Base-by-base conservation (phyloP, 495 filamentous ascomycete species). In the Rostrohypoxylon terebratum region DNA sequence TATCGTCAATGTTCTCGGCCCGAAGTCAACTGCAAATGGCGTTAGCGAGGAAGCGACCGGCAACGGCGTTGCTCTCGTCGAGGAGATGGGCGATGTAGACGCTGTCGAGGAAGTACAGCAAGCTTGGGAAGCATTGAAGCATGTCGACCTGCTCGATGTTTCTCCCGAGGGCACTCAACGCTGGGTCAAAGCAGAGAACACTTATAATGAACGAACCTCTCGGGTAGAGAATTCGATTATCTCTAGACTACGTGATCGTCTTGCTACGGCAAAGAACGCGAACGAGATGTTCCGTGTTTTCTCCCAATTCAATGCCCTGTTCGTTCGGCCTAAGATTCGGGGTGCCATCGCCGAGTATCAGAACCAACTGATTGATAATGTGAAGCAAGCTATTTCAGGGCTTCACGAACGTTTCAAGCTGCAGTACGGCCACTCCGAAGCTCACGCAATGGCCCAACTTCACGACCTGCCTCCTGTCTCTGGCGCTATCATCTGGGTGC, bases 231-330 rank as follows among this genome's bases (percentile, higher is more conserved):
- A 98, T 77, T 97, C 96, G 10, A 99, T 99, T 78, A 99, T 99
- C 78, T 94, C 96, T 63, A 89, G 94, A 38, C 83, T 99, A 9
- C 87, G 96, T 74, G 96, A 99, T 81, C 91, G 96, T 45, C 85
- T 99, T 58, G 96, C 95, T 1, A 97, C 93, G 2, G 94, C 96
- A 11, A 98, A 94, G 85, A 94, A 90, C 59, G 96, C 96, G 20
- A 98, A 96, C 77, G 96, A 98, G 78, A 99, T 98, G 96, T 99
- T 99, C 79, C 92, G 96, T 40, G 96, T 99, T 51, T 98, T 98
- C 78, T 99, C 96, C 18, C 98, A 98, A 77, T 99, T 99, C 86
- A 99, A 99, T 76, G 96, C 96, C 28, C 90, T 99, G 54, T 95
- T 99, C 75, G 94, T 99, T 54, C 89, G 96, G 31, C 96, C 96